Base-by-base conservation (phyloP, 169 alveolate species). In the Eimeria necatrix region DNA sequence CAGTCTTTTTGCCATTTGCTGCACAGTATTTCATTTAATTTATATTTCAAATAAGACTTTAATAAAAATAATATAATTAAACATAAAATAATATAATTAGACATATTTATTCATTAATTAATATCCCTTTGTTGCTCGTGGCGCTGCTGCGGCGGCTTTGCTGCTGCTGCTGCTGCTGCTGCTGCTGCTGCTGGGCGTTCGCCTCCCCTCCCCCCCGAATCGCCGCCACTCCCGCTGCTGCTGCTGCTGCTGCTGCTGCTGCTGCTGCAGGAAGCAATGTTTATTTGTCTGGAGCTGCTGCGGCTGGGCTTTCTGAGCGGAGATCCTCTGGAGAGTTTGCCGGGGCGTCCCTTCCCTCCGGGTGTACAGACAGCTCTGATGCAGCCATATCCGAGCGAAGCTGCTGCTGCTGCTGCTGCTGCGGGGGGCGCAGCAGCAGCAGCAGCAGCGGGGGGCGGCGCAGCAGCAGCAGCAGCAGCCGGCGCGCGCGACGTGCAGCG, bases 371-470 rank as follows among this genome's bases (percentile, higher is more conserved):
- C 14, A 20, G 26, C 26, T 14, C 76, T 64, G 8, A 14, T 20
- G 76, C 76, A n/a, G 76, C 76, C 76, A 14, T 64, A 64, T 64
- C 64, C 64, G 14, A 14, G 64, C 14, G 64, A 8, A 9, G 8
- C 73, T 61, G 73, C 73, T 61, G 73, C 73, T 61, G 73, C 73
- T 61, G 73, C n/a, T 61, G 73, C 73, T 61, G 73, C 73, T 61
- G 73, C 64, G 64, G 64, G 14, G 64, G 64, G 14, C 8, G 64
- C 8, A 14, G 14, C 64, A 14, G 14, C 20, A 9, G 64, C 64
- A 56, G 64, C 20, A 56, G 14, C 64, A 56, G 64, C n/a, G n/a
- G n/a, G 20, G 64, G 64, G 14, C 20, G 64, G 14, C 8, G 64
- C 8, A 14, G 14, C 64, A 14, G 14, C 20, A 9, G 64, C 64